Conservation (phyloP, 495 filamentous ascomycete species). For the Aspergillus incahuasiensis region DNA sequence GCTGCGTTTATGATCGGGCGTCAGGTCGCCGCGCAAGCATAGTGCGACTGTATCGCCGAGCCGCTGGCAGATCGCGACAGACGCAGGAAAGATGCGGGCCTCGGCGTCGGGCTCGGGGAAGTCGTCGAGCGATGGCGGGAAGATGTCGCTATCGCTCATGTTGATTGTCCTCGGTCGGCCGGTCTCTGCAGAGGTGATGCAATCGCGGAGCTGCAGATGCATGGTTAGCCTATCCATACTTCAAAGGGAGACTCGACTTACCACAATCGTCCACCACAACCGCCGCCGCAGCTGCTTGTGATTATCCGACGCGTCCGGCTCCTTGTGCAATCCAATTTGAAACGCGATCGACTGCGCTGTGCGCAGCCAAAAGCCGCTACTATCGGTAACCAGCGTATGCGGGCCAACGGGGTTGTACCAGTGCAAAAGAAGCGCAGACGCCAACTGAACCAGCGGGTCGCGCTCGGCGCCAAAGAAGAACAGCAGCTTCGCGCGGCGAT, state of each 20-base stretch:
- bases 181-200: neutral
- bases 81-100: neutral
- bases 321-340: conserved; percentile 2
- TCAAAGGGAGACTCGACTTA: neutral
- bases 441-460: neutral
- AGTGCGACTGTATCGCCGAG: neutral
- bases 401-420: too few species aligned
- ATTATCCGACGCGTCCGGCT: neutral
- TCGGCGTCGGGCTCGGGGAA: neutral
- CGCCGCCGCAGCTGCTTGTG: neutral
- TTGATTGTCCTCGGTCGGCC: neutral
- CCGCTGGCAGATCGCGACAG: neutral
- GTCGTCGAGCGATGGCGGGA: neutral
- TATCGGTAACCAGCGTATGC: neutral
- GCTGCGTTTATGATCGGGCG: neutral
- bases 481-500: conserved; percentile 2
- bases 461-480: conserved; percentile 4
- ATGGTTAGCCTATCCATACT: too few species aligned
- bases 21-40: neutral
- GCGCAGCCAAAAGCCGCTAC: conserved; percentile 3
- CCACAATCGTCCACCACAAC: conserved; percentile 5
- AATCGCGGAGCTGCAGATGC: neutral
- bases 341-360: conserved; percentile 4
- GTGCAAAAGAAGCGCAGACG: neutral
- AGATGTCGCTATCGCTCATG: neutral